Evolutionary conservation across 2,329 filamentous ascomycete species (phyloP), one percentile per base, ranked within the genome.

Genomic region (Madurella fahalii): DNA sequence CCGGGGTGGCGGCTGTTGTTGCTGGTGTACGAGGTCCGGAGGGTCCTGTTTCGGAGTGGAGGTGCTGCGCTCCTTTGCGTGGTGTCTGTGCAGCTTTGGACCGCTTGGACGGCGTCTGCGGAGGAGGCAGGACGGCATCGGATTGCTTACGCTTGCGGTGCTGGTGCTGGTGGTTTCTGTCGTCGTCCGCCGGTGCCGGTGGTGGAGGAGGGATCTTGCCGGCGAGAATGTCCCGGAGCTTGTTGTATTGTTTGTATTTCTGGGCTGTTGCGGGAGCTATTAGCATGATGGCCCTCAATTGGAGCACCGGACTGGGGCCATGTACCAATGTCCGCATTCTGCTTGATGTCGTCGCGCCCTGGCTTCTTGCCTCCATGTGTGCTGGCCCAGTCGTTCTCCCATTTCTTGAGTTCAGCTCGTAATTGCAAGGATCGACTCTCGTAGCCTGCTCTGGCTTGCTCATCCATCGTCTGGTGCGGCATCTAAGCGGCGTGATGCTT

Each of bases 191-290:
- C 45, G 50, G 44, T 30, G 37, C 18, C 5, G 67, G 54, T 16
- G 72, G 66, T 2, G 74, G 68, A 2, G 71, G 70, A 9, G 69
- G 68, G 48, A 74, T 59, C 65, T 83, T 85, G 54, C 82, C 81
- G 1, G 77, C 69, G 55, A 84, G 71, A 44, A 82, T 75, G 63
- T 83, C 78, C 59, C 85, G 80, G 49, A 86, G 67, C 61, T 79
- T 84, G 67, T 85, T 84, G 70, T 91, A 92, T 58, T 87, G 79
- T 67, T 87, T 90, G 71, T 93, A 93, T 66, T 90, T 91, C 45
- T 76, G 76, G 39, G 84, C 86, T 88, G 61, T 40, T n/a, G 9
- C 5, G 7, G 3, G 17, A 8, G 9, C 12, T 31, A 17, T 43
- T 5, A 47, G 44, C 42, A 3, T 16, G 13, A 9, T 15, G 1